A percentile compares a stretch with the other conserved stretches of the same genome.
Evolutionary conservation across 306 rosid species (phyloP).

Genomic region (Cucurbita maxima): DNA sequence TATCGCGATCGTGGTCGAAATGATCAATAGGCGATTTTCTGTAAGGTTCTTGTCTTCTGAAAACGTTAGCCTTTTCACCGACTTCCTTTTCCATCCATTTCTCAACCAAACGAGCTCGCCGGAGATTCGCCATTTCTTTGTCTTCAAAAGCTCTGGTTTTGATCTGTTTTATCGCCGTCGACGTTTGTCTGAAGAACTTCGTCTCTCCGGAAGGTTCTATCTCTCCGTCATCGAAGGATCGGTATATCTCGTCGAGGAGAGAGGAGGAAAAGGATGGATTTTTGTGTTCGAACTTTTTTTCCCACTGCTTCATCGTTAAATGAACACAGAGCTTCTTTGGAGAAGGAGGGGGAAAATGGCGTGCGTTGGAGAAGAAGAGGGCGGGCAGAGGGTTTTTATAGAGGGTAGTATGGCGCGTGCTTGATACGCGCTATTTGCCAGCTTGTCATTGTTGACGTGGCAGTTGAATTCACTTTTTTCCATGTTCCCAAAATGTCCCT

Average conservation of each 20-base stretch:
- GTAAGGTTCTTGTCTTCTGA: slow-evolving; percentile 8
- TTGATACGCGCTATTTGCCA: slow-evolving; percentile 22
- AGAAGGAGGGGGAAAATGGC: slow-evolving; percentile 14
- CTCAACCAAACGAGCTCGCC: slow-evolving; percentile 30
- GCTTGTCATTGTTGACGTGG: slow-evolving; percentile 36
- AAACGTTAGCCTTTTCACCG: neutral
- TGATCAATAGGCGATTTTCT: slow-evolving; percentile 11
- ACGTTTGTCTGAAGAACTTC: slow-evolving; percentile 26
- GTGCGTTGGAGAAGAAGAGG: slow-evolving; percentile 9
- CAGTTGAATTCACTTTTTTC: neutral
- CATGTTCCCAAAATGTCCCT: neutral
- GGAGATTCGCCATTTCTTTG: slow-evolving; percentile 16
- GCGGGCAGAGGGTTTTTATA: slow-evolving; percentile 24
- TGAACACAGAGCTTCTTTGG: neutral
- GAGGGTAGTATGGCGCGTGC: slow-evolving; percentile 41
- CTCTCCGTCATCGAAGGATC: slow-evolving; percentile 59
- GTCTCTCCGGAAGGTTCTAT: slow-evolving; percentile 14
- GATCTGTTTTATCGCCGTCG: slow-evolving; percentile 27
- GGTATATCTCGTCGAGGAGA: slow-evolving; percentile 71
- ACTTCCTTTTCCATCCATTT: slow-evolving; percentile 44
- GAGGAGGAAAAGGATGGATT: slow-evolving; percentile 65
- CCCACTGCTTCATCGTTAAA: slow-evolving; percentile 28
- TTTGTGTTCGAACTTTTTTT: slow-evolving; percentile 6
- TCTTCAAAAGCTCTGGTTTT: slow-evolving; percentile 9
- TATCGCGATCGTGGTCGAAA: slow-evolving; percentile 26